These are phyloP conservation scores for Chaetomium globosum DNA, from an alignment of 2,329 filamentous ascomycete species.

Conservation along the genomic window DNA sequence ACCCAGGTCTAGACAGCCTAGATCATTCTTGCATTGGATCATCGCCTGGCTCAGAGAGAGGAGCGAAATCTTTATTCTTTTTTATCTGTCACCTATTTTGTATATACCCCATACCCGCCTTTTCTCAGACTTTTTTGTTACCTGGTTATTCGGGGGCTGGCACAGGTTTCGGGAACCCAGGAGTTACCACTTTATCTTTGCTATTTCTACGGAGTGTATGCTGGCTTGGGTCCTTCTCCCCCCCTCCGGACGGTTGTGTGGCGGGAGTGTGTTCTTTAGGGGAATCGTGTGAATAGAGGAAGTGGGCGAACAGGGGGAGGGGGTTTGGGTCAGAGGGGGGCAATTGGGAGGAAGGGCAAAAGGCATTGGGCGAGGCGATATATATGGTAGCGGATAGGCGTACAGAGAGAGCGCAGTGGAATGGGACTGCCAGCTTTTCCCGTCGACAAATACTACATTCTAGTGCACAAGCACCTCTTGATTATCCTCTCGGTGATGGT, in stretches of 20 bases:
- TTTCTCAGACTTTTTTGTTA: slow-evolving; percentile 6
- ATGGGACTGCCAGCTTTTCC: background rate
- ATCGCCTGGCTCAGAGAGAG: background rate
- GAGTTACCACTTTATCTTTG: slow-evolving; percentile 11
- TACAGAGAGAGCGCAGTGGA: background rate
- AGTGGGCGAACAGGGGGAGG: background rate
- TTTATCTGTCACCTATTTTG: background rate
- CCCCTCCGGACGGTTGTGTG: background rate
- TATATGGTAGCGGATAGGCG: background rate
- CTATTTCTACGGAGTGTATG: slow-evolving; percentile 12
- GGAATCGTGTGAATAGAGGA: background rate
- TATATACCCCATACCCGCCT: slow-evolving; percentile 24
- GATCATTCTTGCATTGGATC: slow-evolving; percentile 21
- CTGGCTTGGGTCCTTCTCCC: background rate
- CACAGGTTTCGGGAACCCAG: slow-evolving; percentile 11
- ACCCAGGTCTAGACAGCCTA: slow-evolving; percentile 25
- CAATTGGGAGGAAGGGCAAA: slow-evolving; percentile 9
- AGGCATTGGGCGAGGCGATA: background rate
- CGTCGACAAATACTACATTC: background rate
- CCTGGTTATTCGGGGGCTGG: slow-evolving; percentile 1
- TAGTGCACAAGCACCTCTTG: background rate
- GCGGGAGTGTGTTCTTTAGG: background rate
- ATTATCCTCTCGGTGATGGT: background rate
- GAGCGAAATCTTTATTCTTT: background rate
- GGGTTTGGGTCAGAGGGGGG: background rate